Evolutionary conservation across 2,329 filamentous ascomycete species (phyloP).

Genomic region (Aspergillus pseudoviridinutans): DNA sequence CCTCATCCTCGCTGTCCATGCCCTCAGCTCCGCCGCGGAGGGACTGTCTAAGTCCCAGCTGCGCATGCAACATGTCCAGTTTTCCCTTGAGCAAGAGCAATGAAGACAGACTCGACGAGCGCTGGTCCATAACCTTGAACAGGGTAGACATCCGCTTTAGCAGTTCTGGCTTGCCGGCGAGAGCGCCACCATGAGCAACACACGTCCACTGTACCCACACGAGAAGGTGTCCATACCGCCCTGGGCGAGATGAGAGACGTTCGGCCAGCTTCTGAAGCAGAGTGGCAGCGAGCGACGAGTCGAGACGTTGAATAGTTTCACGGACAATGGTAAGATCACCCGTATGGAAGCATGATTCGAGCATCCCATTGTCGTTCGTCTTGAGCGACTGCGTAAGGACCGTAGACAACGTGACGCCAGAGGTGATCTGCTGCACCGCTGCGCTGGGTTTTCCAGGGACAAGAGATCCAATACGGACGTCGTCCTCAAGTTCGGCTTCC

Average conservation of each 20-base stretch:
- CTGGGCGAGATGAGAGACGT: slow-evolving; percentile 79
- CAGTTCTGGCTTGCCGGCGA: slow-evolving; percentile 81
- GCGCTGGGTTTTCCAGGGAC: slow-evolving; percentile 44
- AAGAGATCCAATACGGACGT: slow-evolving; percentile 41
- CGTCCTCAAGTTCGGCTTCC: slow-evolving; percentile 45
- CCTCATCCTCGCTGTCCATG: slow-evolving; percentile 57
- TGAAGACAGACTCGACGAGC: slow-evolving; percentile 75
- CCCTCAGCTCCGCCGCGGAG: slow-evolving; percentile 52
- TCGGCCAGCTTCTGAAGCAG: slow-evolving; percentile 83
- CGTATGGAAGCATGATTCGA: slow-evolving; percentile 87
- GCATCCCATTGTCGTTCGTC: slow-evolving; percentile 82
- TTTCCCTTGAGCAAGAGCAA: slow-evolving; percentile 89
- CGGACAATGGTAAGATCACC: slow-evolving; percentile 73
- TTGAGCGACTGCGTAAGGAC: slow-evolving; percentile 91
- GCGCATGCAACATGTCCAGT: slow-evolving; percentile 86
- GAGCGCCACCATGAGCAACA: slow-evolving; percentile 83
- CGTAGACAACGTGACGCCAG: slow-evolving; percentile 77
- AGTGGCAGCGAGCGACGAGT: slow-evolving; percentile 73
- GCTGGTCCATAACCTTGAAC: slow-evolving; percentile 81
- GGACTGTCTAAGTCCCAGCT: slow-evolving; percentile 73
- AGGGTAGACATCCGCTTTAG: slow-evolving; percentile 73
- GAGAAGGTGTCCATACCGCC: slow-evolving; percentile 84
- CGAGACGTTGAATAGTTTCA: slow-evolving; percentile 84
- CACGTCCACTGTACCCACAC: slow-evolving; percentile 96
- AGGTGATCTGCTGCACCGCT: slow-evolving; percentile 56